phyloP scores from a whole-genome alignment of 306 rosid genomes.

The Canavalia gladiata region DNA sequence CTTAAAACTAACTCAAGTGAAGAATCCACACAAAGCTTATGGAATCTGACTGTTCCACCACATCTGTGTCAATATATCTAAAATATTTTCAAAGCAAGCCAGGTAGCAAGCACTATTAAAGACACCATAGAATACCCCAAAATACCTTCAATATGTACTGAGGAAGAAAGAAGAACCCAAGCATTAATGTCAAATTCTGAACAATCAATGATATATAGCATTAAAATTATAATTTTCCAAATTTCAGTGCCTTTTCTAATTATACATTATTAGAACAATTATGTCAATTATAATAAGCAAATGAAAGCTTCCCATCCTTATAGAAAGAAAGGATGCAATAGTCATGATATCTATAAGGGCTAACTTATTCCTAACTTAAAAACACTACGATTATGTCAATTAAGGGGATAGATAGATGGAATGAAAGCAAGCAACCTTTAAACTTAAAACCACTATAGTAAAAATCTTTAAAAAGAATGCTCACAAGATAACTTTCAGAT shows the following conservation, averaged over 20 bases:
- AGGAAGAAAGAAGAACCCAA: constrained; percentile 22
- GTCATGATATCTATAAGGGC: neutral
- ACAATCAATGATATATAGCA: neutral
- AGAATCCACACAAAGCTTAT: neutral
- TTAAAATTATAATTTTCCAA: neutral
- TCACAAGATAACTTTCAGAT: neutral
- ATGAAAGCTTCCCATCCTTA: neutral
- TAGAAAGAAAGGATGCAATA: neutral
- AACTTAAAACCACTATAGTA: neutral
- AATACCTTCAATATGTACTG: neutral
- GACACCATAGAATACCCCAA: neutral
- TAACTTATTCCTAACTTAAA: neutral
- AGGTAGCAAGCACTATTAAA: neutral
- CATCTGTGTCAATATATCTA: neutral
- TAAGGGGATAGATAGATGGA: too few species aligned
- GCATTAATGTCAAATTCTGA: neutral
- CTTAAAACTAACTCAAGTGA: neutral
- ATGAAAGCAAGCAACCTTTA: too few species aligned
- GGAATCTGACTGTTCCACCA: constrained; percentile 14
- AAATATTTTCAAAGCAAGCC: neutral
- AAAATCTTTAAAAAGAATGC: constrained; percentile 1
- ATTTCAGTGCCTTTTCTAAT: neutral
- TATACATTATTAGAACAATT: neutral
- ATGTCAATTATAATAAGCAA: neutral
- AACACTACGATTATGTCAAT: neutral